These are phyloP conservation scores for Fusarium udum DNA, from an alignment of 2,329 filamentous ascomycete species.

Conservation along the genomic window DNA sequence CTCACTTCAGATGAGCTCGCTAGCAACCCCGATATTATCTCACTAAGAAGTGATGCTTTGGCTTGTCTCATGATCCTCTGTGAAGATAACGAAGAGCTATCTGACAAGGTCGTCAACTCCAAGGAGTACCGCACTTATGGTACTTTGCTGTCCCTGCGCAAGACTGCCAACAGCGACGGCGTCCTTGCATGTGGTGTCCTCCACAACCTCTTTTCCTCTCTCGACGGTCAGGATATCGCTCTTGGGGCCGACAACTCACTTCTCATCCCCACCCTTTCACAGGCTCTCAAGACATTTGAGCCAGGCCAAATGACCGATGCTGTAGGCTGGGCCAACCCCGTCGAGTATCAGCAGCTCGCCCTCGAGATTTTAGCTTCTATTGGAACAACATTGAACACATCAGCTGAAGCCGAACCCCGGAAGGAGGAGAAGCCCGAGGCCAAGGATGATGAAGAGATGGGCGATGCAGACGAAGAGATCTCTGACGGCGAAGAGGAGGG, in stretches of 20 bases:
- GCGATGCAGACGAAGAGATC: slow-evolving; percentile 50
- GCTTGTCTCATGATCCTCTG: slow-evolving; percentile 66
- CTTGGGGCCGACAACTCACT: slow-evolving; percentile 48
- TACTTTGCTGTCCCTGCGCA: slow-evolving; percentile 59
- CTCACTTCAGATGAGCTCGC: slow-evolving; percentile 58
- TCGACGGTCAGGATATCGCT: slow-evolving; percentile 39
- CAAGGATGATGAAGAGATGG: slow-evolving; percentile 53
- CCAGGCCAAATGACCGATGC: slow-evolving; percentile 46
- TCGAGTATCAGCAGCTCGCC: slow-evolving; percentile 62
- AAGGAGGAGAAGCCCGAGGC: slow-evolving; percentile 52
- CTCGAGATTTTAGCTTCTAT: slow-evolving; percentile 73
- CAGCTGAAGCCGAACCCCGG: slow-evolving; percentile 51
- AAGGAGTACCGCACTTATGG: slow-evolving; percentile 58
- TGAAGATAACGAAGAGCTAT: slow-evolving; percentile 67
- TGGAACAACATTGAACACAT: slow-evolving; percentile 65
- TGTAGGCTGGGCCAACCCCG: slow-evolving; percentile 51
- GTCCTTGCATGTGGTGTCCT: slow-evolving; percentile 69
- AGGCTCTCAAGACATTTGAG: slow-evolving; percentile 43
- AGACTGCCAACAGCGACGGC: slow-evolving; percentile 57
- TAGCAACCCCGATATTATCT: slow-evolving; percentile 53
- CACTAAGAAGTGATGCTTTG: slow-evolving; percentile 58
- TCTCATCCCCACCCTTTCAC: slow-evolving; percentile 51
- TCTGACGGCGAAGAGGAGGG: slow-evolving; percentile 50
- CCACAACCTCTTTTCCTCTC: slow-evolving; percentile 68
- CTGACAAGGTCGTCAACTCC: slow-evolving; percentile 62